These are phyloP conservation scores for Ruellia speciosa DNA, from an alignment of 305 asterid genomes.

Conservation along the genomic window DNA sequence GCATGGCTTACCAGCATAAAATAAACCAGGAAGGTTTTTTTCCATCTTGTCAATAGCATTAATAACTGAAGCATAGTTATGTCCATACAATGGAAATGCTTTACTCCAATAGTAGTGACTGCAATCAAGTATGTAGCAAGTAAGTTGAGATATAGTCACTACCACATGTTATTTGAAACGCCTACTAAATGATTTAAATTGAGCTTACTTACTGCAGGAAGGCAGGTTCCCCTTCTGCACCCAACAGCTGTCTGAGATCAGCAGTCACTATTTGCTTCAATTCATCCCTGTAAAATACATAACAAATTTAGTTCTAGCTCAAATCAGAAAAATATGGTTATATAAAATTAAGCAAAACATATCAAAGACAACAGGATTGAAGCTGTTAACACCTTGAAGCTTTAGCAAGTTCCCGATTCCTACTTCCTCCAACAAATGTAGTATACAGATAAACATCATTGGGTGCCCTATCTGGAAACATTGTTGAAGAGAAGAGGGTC, in stretches of 20 bases:
- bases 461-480: conserved; percentile 96
- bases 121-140: conserved; percentile 34
- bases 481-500: conserved; percentile 82
- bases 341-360: background rate
- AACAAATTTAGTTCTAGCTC: background rate
- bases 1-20: conserved; percentile 60
- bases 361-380: conserved; percentile 16
- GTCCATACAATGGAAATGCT: conserved; percentile 81
- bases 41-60: conserved; percentile 80
- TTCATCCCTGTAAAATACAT: conserved; percentile 48
- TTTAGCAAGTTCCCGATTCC: conserved; percentile 73
- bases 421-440: conserved; percentile 86
- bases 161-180: background rate
- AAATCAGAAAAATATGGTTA: conserved; percentile 4
- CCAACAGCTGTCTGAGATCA: conserved; percentile 73
- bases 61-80: conserved; percentile 43
- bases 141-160: conserved; percentile 23
- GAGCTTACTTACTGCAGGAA: conserved; percentile 43
- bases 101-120: conserved; percentile 78
- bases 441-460: conserved; percentile 67
- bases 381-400: conserved; percentile 49
- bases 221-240: conserved; percentile 78
- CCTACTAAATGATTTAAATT: conserved; percentile 8
- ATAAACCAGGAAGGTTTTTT: conserved; percentile 69
- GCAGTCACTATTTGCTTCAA: conserved; percentile 62